phyloP scores from a whole-genome alignment of 768 basidiomycete genomes.

The Crucibulum laeve region DNA sequence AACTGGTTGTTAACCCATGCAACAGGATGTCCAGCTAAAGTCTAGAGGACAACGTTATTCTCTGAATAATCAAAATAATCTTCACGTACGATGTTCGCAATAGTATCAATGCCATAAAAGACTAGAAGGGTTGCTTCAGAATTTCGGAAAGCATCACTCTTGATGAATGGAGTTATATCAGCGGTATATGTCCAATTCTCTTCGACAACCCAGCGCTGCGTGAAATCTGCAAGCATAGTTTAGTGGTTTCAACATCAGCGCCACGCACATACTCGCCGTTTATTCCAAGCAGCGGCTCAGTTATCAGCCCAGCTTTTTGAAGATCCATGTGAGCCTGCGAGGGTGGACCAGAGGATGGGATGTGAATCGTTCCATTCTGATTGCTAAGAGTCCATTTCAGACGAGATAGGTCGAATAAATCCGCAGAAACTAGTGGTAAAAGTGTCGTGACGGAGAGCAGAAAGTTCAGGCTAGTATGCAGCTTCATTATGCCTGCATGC shows the following conservation, averaged over 20 bases:
- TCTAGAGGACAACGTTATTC: constrained; percentile 22
- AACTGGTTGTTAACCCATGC: constrained; percentile 60
- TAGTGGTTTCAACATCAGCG: neutral
- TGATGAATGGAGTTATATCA: constrained; percentile 39
- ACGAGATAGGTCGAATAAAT: constrained; percentile 35
- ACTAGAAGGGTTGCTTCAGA: constrained; percentile 36
- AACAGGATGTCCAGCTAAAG: constrained; percentile 43
- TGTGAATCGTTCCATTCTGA: constrained; percentile 47
- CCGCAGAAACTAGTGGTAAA: neutral
- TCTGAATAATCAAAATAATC: neutral
- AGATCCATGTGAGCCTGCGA: constrained; percentile 56
- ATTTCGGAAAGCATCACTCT: constrained; percentile 12
- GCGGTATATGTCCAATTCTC: constrained; percentile 61
- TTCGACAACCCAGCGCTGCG: constrained; percentile 49
- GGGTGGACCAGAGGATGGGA: constrained; percentile 47
- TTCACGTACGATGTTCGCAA: constrained; percentile 46
- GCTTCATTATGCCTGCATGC: neutral
- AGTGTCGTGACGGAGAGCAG: neutral
- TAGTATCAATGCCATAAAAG: constrained; percentile 54
- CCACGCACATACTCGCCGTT: constrained; percentile 34
- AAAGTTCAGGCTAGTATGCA: neutral
- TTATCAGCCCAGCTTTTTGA: constrained; percentile 45
- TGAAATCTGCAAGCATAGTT: constrained; percentile 33
- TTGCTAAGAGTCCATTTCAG: constrained; percentile 51
- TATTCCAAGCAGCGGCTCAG: constrained; percentile 47